Evolutionary conservation across 192 early-diverging fungal species (phyloP), one percentile per base, ranked within the genome.

Genomic region (Chytriomyces sp.): DNA sequence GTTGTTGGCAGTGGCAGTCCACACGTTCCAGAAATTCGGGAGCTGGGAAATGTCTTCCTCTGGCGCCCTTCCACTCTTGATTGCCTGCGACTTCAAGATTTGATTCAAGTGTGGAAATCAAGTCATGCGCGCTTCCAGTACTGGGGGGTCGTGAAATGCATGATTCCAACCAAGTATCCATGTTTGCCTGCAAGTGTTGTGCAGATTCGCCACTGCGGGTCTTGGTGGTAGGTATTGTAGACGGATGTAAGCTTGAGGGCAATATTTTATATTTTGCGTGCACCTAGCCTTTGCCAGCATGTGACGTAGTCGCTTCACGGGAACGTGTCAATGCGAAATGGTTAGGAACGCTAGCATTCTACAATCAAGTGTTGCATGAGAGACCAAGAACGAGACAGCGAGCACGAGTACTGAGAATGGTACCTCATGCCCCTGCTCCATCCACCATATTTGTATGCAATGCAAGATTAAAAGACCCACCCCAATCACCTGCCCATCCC

Each of bases 201-300:
- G 39, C 70, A 72, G 32, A 72, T 28, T 17, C 17, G 32, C 57
- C 55, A 72, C n/a, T 61, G 39, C 12, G 63, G 33, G 4, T 49
- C 70, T 39, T 58, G 70, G 8, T n/a, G 38, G 6, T 31, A 64
- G 5, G 70, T 72, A 22, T 72, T 59, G 31, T 61, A 72, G 14
- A 72, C 49, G 14, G 56, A 61, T 22, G 70, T 72, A 28, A 72
- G 70, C 52, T 72, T 44, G 54, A 70, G n/a, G 22, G 55, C 67
- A 22, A 70, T 39, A 37, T 70, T 52, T 49, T 49, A 36, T 30
- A 61, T 36, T n/a, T n/a, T n/a, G n/a, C n/a, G n/a, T n/a, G n/a
- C n/a, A n/a, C n/a, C n/a, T n/a, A n/a, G n/a, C n/a, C n/a, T n/a
- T n/a, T n/a, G n/a, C n/a, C n/a, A n/a, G n/a, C n/a, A n/a, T n/a